Evolutionary conservation across 371 early-diverging fungal genomes (phyloP).

Genomic region (Apophysomyces sp.): DNA sequence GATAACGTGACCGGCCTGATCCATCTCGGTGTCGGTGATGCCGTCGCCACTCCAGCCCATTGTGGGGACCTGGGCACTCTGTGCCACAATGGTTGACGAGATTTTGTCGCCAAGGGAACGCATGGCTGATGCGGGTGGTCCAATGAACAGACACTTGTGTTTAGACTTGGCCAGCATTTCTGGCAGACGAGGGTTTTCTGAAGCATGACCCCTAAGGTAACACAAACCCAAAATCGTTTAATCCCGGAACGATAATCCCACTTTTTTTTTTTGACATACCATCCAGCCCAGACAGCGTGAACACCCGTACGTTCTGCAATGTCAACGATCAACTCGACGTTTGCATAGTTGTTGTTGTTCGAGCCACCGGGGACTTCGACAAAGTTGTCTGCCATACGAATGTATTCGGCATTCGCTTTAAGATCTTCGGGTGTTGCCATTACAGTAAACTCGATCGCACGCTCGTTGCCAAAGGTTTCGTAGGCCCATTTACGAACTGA

Average conservation of each 20-base stretch:
- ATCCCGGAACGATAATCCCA: neutral
- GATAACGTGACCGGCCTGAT: constrained; percentile 70
- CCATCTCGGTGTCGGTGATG: constrained; percentile 66
- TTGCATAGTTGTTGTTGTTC: constrained; percentile 97
- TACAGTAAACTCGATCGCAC: constrained; percentile 94
- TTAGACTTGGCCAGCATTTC: constrained; percentile 83
- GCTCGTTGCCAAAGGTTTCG: constrained; percentile 96
- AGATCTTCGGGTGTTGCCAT: constrained; percentile 99
- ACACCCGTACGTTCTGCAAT: constrained; percentile 95
- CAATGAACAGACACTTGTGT: constrained; percentile 91
- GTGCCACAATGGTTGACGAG: constrained; percentile 97
- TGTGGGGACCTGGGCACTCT: constrained; percentile 93
- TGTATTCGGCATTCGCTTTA: constrained; percentile 95
- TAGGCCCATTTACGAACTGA: constrained; percentile 98
- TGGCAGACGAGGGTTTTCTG: constrained; percentile 96
- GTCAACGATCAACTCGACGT: constrained; percentile 97
- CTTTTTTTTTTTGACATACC: constrained; percentile 42
- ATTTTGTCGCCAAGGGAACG: constrained; percentile 98
- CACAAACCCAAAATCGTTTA: neutral
- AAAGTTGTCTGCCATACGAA: constrained; percentile 98
- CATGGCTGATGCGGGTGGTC: constrained; percentile 99
- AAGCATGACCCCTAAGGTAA: constrained; percentile 97
- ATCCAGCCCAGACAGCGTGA: constrained; percentile 75
- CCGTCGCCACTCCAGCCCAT: constrained; percentile 96
- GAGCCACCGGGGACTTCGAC: constrained; percentile 97